Base-by-base conservation (phyloP, 768 basidiomycete genomes). In the Lactifluus subvellereus region DNA sequence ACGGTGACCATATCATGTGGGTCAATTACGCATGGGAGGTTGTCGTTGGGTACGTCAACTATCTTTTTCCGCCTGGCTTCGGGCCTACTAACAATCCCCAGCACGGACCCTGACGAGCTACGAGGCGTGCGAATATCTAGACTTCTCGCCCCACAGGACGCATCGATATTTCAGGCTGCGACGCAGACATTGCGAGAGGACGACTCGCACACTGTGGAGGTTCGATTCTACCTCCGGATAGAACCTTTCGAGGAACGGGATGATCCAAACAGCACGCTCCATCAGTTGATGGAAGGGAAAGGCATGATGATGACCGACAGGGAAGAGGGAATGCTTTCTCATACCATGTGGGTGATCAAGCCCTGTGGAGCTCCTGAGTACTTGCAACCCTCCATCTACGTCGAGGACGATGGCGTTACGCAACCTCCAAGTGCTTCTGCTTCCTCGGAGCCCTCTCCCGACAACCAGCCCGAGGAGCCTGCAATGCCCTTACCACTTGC, bases 281-380 rank as follows among this genome's bases (percentile, higher is more conserved):
- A 84, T 73, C 89, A 92, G 73, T 85, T 84, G 68, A 94, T 98
- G 88, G 95, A 98, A 71, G 97, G 91, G 35, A 96, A 96, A 72
- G 97, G 97, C 18, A 98, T 99, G 97, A 84, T 98, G 69, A 95
- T 98, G 87, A 83, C 91, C 63, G 95, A 98, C 77, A 86, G 94
- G 37, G 85, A 94, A 72, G 88, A 87, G 58, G 89, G 89, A 18
- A 82, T 84, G 63, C 86, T 93, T 14, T 91, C 94, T 16, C 97
- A 98, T 74, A 96, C 95, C 14, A 97, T 98, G 94, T 98, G 94
- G 94, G 94, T 96, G 50, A 84, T 94, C 74, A 93, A 88, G 72
- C 91, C 93, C 37, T 81, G 88, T 61, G 83, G 84, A 47, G 76
- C 85, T 54, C 83, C 90, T 57, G 85, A 86, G 57, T 85, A 82